Conservation (phyloP, 2,329 filamentous ascomycete genomes). For the Hypoxylon sp. region DNA sequence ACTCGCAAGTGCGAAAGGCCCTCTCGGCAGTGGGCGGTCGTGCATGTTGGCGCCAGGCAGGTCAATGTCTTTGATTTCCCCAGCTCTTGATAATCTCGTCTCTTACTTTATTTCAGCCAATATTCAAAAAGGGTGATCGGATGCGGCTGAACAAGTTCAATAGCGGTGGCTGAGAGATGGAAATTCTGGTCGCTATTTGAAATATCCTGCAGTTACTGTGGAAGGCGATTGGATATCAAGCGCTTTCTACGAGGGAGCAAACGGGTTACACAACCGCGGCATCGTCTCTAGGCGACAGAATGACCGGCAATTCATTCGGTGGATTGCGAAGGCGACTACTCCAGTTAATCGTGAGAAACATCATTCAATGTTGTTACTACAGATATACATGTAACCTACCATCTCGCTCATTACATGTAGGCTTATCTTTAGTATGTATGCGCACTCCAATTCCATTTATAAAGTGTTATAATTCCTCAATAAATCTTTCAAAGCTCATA, state of each 20-base stretch:
- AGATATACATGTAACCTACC: not conserved
- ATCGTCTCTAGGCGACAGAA: not conserved
- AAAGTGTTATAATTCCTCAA: not conserved
- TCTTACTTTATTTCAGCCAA: not conserved
- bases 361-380: not conserved
- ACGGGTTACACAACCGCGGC: not conserved
- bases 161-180: not conserved
- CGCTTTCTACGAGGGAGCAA: not conserved
- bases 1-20: conserved; percentile 19
- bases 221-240: not conserved
- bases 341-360: not conserved
- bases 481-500: not conserved
- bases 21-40: not conserved
- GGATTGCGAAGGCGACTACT: not conserved
- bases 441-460: not conserved
- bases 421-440: conserved; percentile 2
- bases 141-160: not conserved
- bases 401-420: conserved; percentile 1
- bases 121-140: not conserved
- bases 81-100: not conserved
- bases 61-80: not conserved
- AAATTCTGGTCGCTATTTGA: not conserved
- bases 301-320: not conserved
- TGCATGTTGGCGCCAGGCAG: not conserved
- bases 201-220: not conserved